Conservation (phyloP, 148 eudicot genomes). For the Cornus controversa region DNA sequence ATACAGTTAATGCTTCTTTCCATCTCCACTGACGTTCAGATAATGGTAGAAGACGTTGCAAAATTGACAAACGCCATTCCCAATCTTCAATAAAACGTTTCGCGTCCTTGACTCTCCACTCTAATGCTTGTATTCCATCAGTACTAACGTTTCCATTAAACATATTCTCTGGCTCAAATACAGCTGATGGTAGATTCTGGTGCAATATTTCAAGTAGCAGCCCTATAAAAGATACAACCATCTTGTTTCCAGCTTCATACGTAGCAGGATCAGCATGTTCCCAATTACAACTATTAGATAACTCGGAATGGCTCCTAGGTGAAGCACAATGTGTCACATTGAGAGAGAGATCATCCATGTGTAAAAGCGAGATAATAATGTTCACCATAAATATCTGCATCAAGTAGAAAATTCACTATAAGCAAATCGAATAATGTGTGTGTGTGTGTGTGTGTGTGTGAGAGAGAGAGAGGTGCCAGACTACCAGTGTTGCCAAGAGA, state of each 20-base stretch:
- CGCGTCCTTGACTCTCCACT: conserved; percentile 81
- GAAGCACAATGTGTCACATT: conserved; percentile 51
- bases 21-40: conserved; percentile 93
- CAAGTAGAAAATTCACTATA: conserved; percentile 13
- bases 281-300: conserved; percentile 22
- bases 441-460: not conserved
- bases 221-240: conserved; percentile 68
- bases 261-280: conserved; percentile 35
- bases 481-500: no score
- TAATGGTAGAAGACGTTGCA: conserved; percentile 81
- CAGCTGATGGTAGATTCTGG: conserved; percentile 58
- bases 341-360: conserved; percentile 69
- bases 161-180: conserved; percentile 37
- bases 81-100: conserved; percentile 82
- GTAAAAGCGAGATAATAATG: conserved; percentile 78
- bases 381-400: conserved; percentile 90
- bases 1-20: conserved; percentile 86
- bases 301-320: conserved; percentile 35
- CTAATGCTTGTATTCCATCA: conserved; percentile 67
- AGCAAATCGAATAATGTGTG: not conserved
- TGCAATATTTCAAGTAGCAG: conserved; percentile 63
- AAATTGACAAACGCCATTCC: conserved; percentile 95
- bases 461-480: not conserved
- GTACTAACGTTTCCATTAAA: conserved; percentile 43
- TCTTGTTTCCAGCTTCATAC: conserved; percentile 56